Conservation (phyloP, 1,284 basidiomycete species). For the Nidula niveotomentosa region DNA sequence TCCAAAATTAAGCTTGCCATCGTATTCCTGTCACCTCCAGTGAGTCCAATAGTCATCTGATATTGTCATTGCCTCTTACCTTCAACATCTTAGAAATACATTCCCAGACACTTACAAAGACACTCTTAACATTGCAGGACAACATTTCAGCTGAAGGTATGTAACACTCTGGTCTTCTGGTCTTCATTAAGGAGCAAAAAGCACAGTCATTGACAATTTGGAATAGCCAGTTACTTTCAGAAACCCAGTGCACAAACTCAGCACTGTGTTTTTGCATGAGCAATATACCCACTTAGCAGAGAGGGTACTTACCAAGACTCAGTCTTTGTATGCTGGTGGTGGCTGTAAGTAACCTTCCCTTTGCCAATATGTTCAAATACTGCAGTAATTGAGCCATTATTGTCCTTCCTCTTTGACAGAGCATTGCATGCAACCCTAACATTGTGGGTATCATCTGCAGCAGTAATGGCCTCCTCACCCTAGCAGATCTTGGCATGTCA, state of each 20-base stretch:
- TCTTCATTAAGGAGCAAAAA: slow-evolving; percentile 21
- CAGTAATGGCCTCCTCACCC: slow-evolving; percentile 19
- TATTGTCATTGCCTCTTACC: too few relatives aligned
- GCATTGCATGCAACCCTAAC: slow-evolving; percentile 9
- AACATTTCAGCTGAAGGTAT: slow-evolving; percentile 20
- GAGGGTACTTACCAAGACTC: slow-evolving; percentile 12
- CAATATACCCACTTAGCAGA: neutral
- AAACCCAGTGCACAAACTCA: slow-evolving; percentile 19
- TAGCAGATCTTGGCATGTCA: slow-evolving; percentile 23
- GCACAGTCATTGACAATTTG: slow-evolving; percentile 17
- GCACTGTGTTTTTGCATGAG: slow-evolving; percentile 8
- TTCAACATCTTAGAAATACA: slow-evolving; percentile 18
- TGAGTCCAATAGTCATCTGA: too few relatives aligned
- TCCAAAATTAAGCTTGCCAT: slow-evolving; percentile 10
- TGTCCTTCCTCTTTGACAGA: slow-evolving; percentile 4
- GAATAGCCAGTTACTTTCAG: slow-evolving; percentile 16
- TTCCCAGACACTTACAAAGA: slow-evolving; percentile 14
- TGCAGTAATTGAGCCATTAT: slow-evolving; percentile 17
- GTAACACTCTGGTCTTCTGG: slow-evolving; percentile 20
- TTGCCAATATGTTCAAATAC: slow-evolving; percentile 20
- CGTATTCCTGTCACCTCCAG: too few relatives aligned
- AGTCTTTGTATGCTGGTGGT: slow-evolving; percentile 15
- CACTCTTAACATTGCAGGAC: slow-evolving; percentile 17
- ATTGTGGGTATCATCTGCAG: slow-evolving; percentile 16
- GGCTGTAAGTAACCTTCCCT: slow-evolving; percentile 19